phyloP scores from a whole-genome alignment of 73 alveolate genomes.

The Effrenium voratum region DNA sequence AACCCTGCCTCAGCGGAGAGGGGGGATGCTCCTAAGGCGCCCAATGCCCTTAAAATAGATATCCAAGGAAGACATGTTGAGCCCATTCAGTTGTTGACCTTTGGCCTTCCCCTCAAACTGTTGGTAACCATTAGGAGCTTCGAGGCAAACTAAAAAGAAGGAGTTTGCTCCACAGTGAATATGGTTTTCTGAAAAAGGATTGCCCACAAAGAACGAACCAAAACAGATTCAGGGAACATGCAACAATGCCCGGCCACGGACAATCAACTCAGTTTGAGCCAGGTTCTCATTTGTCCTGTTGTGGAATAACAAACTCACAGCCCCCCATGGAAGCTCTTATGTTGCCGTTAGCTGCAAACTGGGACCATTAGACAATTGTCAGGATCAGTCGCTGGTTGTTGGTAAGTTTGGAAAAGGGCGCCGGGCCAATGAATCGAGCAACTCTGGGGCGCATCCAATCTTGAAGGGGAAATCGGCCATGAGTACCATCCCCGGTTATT shows the following conservation, averaged over 20 bases:
- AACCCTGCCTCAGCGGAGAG: not conserved
- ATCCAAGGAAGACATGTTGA: too few species aligned
- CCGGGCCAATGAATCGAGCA: not conserved
- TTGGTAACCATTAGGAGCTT: too few species aligned
- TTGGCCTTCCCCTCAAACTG: too few species aligned
- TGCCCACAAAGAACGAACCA: not conserved
- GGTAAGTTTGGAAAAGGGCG: not conserved
- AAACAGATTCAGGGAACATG: not conserved
- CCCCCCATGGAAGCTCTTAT: too few species aligned
- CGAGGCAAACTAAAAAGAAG: too few species aligned
- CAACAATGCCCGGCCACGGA: not conserved
- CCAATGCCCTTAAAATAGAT: not conserved
- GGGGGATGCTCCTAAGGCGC: not conserved
- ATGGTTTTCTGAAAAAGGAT: not conserved
- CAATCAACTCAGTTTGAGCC: not conserved
- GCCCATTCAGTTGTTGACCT: too few species aligned
- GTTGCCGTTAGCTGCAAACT: too few species aligned
- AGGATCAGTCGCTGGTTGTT: not conserved
- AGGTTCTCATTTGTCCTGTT: not conserved
- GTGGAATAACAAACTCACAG: too few species aligned
- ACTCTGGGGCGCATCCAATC: not conserved
- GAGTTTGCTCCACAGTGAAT: not conserved
- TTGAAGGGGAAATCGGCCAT: not conserved
- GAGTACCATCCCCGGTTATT: not conserved
- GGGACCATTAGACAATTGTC: too few species aligned